A percentile compares a stretch with the other conserved stretches of the same genome.
Conservation (phyloP, 2,329 filamentous ascomycete species). For the Aureobasidium sp. region DNA sequence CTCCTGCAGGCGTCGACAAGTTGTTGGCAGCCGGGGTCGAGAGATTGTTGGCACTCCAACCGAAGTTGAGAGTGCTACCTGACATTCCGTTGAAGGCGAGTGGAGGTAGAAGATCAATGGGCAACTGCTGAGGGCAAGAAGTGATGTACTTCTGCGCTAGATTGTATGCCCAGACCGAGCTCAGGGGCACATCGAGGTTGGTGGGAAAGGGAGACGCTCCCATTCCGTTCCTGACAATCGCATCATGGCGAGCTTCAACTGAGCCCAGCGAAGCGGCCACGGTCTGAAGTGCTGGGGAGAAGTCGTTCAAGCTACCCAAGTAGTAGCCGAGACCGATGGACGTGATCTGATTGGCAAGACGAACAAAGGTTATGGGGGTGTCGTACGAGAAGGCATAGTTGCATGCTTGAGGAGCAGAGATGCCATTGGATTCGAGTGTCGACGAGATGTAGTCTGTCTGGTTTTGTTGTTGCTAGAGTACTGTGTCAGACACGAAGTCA, state of each 20-base stretch:
- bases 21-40: conserved; percentile 9
- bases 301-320: conserved; percentile 20
- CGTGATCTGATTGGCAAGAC: conserved; percentile 25
- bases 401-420: conserved; percentile 20
- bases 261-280: conserved; percentile 19
- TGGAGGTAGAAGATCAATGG: conserved; percentile 13
- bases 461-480: not conserved
- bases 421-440: conserved; percentile 20
- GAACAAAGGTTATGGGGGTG: conserved; percentile 21
- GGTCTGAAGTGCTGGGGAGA: conserved; percentile 18
- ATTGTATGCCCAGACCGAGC: conserved; percentile 23
- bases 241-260: conserved; percentile 24
- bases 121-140: conserved; percentile 19
- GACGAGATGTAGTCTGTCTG: not conserved
- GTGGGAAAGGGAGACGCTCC: conserved; percentile 24
- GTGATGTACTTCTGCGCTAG: conserved; percentile 23
- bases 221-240: conserved; percentile 22
- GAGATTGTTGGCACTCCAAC: conserved; percentile 12
- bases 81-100: conserved; percentile 14
- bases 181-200: conserved; percentile 22
- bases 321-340: conserved; percentile 23
- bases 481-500: not conserved
- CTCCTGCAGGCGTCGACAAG: conserved; percentile 15
- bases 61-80: conserved; percentile 17
- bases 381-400: conserved; percentile 22